phyloP scores from a whole-genome alignment of 345 rosid genomes.

The Salix purpurea region DNA sequence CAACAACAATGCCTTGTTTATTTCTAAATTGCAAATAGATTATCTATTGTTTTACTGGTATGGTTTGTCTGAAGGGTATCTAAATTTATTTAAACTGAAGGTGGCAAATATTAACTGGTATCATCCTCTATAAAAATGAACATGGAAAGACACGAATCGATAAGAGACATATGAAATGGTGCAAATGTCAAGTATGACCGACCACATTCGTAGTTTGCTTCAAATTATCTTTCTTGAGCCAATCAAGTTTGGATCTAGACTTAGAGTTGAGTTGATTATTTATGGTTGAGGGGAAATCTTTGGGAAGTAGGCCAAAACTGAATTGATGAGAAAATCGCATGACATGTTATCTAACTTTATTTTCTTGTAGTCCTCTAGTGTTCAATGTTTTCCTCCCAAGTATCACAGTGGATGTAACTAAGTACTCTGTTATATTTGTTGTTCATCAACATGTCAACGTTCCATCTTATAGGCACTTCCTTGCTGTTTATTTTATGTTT shows the following conservation, averaged over 20 bases:
- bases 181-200: too few species aligned
- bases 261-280: background rate
- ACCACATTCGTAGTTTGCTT: too few species aligned
- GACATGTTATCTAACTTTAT: too few species aligned
- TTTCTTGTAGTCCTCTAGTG: background rate
- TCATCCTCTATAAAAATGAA: background rate
- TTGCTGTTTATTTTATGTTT: background rate
- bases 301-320: background rate
- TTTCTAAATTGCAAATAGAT: background rate
- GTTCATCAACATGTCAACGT: background rate
- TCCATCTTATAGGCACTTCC: background rate
- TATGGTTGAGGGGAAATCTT: background rate
- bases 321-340: background rate
- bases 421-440: background rate
- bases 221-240: too few species aligned
- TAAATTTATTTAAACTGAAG: background rate
- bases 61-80: background rate
- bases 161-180: too few species aligned
- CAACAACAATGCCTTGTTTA: background rate
- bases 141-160: too few species aligned
- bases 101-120: background rate
- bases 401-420: background rate
- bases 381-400: background rate
- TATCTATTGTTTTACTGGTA: background rate
- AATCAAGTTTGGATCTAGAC: too few species aligned